These are phyloP conservation scores for Leccinum longicurvipes DNA, from an alignment of 768 basidiomycete species.

Conservation along the genomic window DNA sequence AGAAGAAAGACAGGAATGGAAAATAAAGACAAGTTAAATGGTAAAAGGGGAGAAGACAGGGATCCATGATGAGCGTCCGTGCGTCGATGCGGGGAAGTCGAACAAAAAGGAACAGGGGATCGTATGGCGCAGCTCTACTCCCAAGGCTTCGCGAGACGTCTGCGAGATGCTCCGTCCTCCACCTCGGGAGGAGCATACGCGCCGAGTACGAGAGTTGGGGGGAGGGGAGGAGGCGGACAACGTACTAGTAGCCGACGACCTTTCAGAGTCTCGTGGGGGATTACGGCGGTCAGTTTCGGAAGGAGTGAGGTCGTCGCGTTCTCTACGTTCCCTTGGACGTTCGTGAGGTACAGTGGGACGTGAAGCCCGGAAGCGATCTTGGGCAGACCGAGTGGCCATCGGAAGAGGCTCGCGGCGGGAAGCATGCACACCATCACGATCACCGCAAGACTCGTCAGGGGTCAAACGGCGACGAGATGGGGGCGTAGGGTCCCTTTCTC, in stretches of 20 bases:
- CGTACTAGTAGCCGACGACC: constrained; percentile 43
- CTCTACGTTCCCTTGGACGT: constrained; percentile 23
- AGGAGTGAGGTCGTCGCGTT: constrained; percentile 23
- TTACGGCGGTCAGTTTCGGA: constrained; percentile 21
- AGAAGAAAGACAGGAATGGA: constrained; percentile 35
- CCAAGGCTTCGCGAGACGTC: constrained; percentile 45
- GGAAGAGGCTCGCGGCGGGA: constrained; percentile 22
- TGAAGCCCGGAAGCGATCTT: constrained; percentile 27
- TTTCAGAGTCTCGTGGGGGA: constrained; percentile 29
- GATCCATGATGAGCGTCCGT: constrained; percentile 42
- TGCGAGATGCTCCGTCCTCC: constrained; percentile 32
- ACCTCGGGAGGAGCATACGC: constrained; percentile 38
- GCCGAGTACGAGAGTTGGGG: constrained; percentile 35
- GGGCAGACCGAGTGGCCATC: constrained; percentile 11
- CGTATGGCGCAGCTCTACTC: constrained; percentile 37
- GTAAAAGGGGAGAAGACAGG: constrained; percentile 29
- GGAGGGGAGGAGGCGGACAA: constrained; percentile 43
- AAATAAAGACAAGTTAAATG: constrained; percentile 30
- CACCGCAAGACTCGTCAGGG: constrained; percentile 19
- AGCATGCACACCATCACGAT: constrained; percentile 17
- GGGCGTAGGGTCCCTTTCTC: constrained; percentile 21
- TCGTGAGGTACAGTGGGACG: constrained; percentile 12
- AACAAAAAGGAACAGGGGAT: constrained; percentile 33
- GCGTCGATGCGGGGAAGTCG: constrained; percentile 40
- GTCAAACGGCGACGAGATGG: constrained; percentile 24